Evolutionary conservation across 352 stramenopile species (phyloP), one percentile per base, ranked within the genome.

Genomic region (Globisporangium okanoganense): DNA sequence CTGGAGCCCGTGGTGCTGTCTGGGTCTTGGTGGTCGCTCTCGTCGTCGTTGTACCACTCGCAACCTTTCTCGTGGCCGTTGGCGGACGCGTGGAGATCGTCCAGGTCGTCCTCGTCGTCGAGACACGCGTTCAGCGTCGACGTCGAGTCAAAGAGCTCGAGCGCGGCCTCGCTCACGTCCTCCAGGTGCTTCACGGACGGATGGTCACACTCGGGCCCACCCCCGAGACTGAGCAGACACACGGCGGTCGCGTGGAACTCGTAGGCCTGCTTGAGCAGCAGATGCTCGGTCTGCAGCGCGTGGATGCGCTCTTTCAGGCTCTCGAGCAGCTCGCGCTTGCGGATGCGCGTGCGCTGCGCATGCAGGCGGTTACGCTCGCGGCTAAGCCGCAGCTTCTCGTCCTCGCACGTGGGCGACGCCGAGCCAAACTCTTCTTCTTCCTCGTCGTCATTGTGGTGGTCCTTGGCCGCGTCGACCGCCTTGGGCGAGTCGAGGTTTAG

Each of bases 331-430:
- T 92, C 79, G 40, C 82, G 78, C 63, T 92, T 92, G 44, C 82
- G 82, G 58, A 87, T 88, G 5, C 82, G 70, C 57, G 79, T 92
- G 50, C 79, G 82, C 64, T 92, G 82, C 3, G 82, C 79, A 51
- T 92, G 82, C 16, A 92, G 70, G 0, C 82, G 82, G 63, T 92
- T 92, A 33, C 82, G 82, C 45, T 92, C 82, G 50, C 82, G 76
- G 64, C 77, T 90, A 3, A 92, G 69, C 25, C 82, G 82, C 53
- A 90, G 63, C 54, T 90, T 90, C 58, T 86, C 80, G 36, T 89
- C 76, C 47, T 86, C 81, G 9, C 60, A 65, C 24, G 60, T 65
- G 3, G 56, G 51, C 55, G 62, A 60, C 38, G 48, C 24, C 9
- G 62, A 57, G 14, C 48, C 62, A 9, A 36, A 36, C 6, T 36